Conservation (phyloP, 2,329 filamentous ascomycete genomes). For the Aspergillus ochraceus region DNA sequence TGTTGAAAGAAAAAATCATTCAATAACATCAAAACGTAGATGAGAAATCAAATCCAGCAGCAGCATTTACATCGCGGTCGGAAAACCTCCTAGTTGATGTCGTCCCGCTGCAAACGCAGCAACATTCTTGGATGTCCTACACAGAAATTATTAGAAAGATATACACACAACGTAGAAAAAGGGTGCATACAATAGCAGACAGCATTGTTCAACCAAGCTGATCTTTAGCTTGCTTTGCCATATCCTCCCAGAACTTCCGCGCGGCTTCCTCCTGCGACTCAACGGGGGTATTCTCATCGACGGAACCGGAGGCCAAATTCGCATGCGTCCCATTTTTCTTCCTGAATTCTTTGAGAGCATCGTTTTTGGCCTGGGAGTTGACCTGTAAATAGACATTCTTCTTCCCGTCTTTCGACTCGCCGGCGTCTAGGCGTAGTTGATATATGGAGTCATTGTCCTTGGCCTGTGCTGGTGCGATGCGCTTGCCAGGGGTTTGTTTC, state of each 20-base stretch:
- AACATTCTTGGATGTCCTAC: too few relatives aligned
- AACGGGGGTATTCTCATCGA: neutral
- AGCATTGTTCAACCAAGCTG: neutral
- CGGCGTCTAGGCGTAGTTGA: neutral
- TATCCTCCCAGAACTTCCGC: neutral
- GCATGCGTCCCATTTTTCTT: neutral
- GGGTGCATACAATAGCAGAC: too few relatives aligned
- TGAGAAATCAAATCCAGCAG: too few relatives aligned
- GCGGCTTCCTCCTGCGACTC: neutral
- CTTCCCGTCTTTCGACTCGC: neutral
- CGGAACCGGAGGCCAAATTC: neutral
- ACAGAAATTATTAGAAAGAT: too few relatives aligned
- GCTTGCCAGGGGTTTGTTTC: neutral
- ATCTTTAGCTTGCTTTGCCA: neutral
- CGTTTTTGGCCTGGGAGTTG: neutral
- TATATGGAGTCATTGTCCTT: neutral
- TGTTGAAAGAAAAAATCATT: too few relatives aligned
- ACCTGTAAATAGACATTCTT: neutral
- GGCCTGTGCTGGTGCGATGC: neutral
- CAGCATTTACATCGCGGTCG: too few relatives aligned
- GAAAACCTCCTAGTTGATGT: too few relatives aligned
- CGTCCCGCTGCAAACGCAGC: too few relatives aligned
- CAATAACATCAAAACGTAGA: too few relatives aligned
- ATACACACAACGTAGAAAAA: too few relatives aligned
- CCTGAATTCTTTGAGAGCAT: neutral